Conservation (phyloP, 2,329 filamentous ascomycete genomes). For the Dothistroma pini region DNA sequence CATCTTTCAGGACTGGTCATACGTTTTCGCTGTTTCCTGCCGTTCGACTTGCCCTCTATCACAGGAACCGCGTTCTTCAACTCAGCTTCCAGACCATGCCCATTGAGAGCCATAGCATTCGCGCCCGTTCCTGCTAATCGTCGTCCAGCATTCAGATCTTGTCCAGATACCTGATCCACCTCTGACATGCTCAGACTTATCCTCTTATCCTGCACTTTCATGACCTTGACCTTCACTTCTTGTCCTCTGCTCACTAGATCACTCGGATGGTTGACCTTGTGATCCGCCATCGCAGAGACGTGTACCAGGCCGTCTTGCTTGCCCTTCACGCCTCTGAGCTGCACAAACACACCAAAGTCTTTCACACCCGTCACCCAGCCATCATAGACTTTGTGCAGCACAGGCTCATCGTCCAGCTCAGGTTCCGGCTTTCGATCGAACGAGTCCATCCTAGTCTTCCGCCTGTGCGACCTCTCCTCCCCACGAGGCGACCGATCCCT, state of each 20-base stretch:
- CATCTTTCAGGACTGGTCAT: conserved; percentile 96
- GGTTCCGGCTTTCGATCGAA: conserved; percentile 64
- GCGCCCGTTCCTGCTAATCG: conserved; percentile 83
- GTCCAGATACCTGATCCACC: conserved; percentile 83
- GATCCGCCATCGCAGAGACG: conserved; percentile 81
- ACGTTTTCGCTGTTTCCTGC: conserved; percentile 71
- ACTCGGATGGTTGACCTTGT: conserved; percentile 85
- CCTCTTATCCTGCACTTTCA: conserved; percentile 75
- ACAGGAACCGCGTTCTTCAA: conserved; percentile 52
- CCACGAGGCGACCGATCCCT: conserved; percentile 43
- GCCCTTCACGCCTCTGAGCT: conserved; percentile 78
- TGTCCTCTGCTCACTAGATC: conserved; percentile 80
- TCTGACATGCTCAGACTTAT: conserved; percentile 96
- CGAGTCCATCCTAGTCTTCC: conserved; percentile 51
- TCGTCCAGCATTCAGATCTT: conserved; percentile 74
- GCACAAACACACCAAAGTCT: conserved; percentile 94
- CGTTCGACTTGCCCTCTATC: conserved; percentile 54
- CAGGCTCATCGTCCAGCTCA: conserved; percentile 76
- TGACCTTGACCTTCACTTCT: conserved; percentile 85
- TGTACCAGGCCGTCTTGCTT: conserved; percentile 93
- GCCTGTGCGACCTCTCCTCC: conserved; percentile 42
- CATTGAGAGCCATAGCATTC: conserved; percentile 78
- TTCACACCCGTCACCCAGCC: conserved; percentile 89
- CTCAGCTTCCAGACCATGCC: conserved; percentile 42
- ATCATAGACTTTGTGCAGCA: conserved; percentile 83